Base-by-base conservation (phyloP, 495 filamentous ascomycete species). In the Darksidea phi region DNA sequence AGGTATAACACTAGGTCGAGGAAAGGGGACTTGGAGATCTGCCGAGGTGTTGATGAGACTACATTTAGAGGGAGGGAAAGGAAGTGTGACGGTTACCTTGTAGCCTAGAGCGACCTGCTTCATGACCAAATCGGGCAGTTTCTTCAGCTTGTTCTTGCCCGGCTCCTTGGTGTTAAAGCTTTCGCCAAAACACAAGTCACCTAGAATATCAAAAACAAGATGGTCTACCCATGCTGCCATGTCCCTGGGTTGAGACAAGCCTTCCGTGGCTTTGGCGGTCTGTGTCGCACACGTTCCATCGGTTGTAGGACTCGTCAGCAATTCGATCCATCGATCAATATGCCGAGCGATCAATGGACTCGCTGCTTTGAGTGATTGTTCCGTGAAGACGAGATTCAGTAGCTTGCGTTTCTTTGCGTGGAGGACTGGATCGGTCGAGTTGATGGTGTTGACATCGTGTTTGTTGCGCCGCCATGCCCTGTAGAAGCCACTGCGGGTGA, bases 251-350 rank as follows among this genome's bases (percentile, higher is more conserved):
- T 28, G 11, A 28, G 60, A 57, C 60, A 52, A 63, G 21, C 28
- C 45, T 2, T 59, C 58, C 8, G 21, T 38, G 7, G 36, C 7
- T 54, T 6, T 11, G n/a, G 28, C 37, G 20, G 25, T 43, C 48
- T 21, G 15, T 11, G 4, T 32, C 45, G 37, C 17, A 7, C 8
- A 10, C 26, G 8, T 61, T 23, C n/a, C n/a, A n/a, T n/a, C n/a
- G n/a, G n/a, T n/a, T n/a, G n/a, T n/a, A n/a, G n/a, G n/a, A n/a
- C n/a, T n/a, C n/a, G n/a, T n/a, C 12, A 71, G 28, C 2, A 73
- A 18, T 38, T 74, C 51, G 50, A 54, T 50, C 69, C 71, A 74
- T 1, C 72, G 71, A 49, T 73, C 67, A 2, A 73, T 57, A 60
- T 75, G 64, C n/a, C 38, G 1, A 18, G 3, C 17, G 0, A 62